phyloP scores from a whole-genome alignment of 352 stramenopile genomes.

The Pythium periplocum region DNA sequence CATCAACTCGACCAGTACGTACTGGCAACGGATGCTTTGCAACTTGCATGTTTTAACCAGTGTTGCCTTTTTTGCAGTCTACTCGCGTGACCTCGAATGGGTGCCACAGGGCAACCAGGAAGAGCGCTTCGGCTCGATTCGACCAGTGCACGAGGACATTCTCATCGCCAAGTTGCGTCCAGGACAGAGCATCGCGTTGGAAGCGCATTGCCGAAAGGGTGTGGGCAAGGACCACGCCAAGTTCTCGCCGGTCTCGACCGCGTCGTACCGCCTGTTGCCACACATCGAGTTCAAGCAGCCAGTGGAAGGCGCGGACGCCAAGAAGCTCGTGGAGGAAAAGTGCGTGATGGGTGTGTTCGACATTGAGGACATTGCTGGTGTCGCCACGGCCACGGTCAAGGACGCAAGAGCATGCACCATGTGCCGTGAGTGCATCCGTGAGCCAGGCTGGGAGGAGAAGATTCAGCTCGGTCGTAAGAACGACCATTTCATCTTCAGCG shows the following conservation, averaged over 20 bases:
- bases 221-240: constrained; percentile 98
- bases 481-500: constrained; percentile 96
- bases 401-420: constrained; percentile 91
- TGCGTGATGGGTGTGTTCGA: constrained; percentile 86
- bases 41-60: not conserved
- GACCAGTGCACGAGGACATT: constrained; percentile 94
- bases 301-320: constrained; percentile 55
- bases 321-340: constrained; percentile 51
- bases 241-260: constrained; percentile 95
- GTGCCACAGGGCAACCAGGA: constrained; percentile 95
- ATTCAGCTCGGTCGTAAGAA: constrained; percentile 89
- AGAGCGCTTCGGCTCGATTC: constrained; percentile 81
- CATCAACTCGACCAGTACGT: constrained; percentile 51
- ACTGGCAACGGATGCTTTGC: not conserved
- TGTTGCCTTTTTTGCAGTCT: constrained; percentile 50
- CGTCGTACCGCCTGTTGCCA: constrained; percentile 92
- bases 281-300: constrained; percentile 69
- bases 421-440: constrained; percentile 95
- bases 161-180: constrained; percentile 95
- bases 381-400: constrained; percentile 76
- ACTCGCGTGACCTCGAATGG: constrained; percentile 94
- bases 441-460: constrained; percentile 77
- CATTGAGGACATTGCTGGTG: constrained; percentile 86
- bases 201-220: constrained; percentile 93
- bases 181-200: constrained; percentile 94